Conservation (phyloP, 2,329 filamentous ascomycete species). For the Cladophialophora yegresii region DNA sequence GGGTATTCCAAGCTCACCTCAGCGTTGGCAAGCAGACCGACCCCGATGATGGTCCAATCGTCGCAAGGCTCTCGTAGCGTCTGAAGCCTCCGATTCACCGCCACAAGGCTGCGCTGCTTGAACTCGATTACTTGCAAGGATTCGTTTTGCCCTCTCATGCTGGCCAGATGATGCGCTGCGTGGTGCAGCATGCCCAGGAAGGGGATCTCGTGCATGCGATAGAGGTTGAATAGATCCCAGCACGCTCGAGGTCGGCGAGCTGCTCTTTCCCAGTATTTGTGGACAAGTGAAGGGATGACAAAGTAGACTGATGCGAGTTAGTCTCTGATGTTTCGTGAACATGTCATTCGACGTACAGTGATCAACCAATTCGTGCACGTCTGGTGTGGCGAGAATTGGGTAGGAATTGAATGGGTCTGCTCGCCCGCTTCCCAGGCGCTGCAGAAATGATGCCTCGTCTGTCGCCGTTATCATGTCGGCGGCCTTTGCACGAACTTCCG, state of each 20-base stretch:
- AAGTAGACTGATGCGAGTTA: conserved; percentile 17
- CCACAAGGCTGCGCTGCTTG: conserved; percentile 13
- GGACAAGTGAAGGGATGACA: conserved; percentile 24
- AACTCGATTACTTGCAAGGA: conserved; percentile 22
- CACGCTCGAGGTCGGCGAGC: conserved; percentile 22
- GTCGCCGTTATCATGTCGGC: neutral
- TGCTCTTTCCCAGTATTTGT: conserved; percentile 22
- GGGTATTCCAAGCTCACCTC: conserved; percentile 12
- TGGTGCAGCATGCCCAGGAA: conserved; percentile 27
- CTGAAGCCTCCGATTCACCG: conserved; percentile 19
- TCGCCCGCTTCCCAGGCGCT: conserved; percentile 18
- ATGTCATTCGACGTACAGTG: conserved; percentile 11
- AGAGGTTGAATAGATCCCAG: conserved; percentile 28
- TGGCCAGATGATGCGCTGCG: conserved; percentile 23
- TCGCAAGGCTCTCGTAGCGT: conserved; percentile 11
- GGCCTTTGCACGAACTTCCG: too few species aligned
- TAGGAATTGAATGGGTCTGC: conserved; percentile 24
- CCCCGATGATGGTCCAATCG: conserved; percentile 22
- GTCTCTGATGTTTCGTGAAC: neutral
- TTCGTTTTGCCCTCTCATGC: conserved; percentile 12
- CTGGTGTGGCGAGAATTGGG: conserved; percentile 19
- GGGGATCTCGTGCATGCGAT: conserved; percentile 23
- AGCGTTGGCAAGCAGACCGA: conserved; percentile 25
- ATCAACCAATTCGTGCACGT: conserved; percentile 28
- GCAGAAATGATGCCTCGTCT: neutral